These are phyloP conservation scores for Urochloa ruziziensis DNA, from an alignment of 176 grass and related monocot genomes.

Conservation along the genomic window DNA sequence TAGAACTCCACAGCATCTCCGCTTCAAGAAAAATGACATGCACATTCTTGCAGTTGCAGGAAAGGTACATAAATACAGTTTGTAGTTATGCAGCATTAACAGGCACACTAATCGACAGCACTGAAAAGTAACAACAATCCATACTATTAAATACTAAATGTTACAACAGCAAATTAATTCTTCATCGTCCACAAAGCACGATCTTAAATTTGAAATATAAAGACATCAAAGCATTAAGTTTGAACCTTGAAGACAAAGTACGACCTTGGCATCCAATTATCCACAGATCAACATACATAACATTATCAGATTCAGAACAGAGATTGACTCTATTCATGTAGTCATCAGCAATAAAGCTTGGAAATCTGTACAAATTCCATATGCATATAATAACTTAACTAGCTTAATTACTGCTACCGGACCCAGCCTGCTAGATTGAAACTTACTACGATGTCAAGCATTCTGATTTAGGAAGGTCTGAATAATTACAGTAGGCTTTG, in stretches of 20 bases:
- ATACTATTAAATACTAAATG: not conserved
- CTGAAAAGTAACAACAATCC: no score
- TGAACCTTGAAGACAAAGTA: not conserved
- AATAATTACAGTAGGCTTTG: not conserved
- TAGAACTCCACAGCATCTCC: not conserved
- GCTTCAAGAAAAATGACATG: not conserved
- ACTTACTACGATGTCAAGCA: not conserved
- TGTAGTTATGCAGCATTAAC: not conserved
- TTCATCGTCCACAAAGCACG: not conserved
- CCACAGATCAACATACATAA: not conserved
- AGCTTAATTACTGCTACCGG: not conserved
- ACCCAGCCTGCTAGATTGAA: not conserved
- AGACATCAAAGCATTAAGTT: not conserved
- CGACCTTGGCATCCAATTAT: not conserved
- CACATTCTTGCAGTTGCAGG: no score
- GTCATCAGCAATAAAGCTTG: not conserved
- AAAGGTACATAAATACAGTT: not conserved
- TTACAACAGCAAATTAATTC: not conserved
- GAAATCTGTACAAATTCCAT: conserved; percentile 6
- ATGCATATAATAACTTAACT: not conserved
- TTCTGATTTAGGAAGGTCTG: conserved; percentile 23
- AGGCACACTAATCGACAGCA: not conserved
- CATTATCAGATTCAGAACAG: not conserved
- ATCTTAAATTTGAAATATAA: not conserved
- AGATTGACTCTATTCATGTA: not conserved